Conservation (phyloP, 805 yeast genomes). For the Candida silvicultrix region DNA sequence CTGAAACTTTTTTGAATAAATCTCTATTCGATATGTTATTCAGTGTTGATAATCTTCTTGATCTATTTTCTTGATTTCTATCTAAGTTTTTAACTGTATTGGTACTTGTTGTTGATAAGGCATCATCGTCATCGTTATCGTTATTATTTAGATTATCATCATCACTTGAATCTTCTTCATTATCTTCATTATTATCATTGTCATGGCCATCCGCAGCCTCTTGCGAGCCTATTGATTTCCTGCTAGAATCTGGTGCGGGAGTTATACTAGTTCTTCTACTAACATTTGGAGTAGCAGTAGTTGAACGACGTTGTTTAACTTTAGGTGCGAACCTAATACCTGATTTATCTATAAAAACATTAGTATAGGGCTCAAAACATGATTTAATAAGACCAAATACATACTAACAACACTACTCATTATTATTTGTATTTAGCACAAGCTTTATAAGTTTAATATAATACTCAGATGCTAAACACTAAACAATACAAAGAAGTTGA, state of each 20-base stretch:
- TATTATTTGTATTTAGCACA: background rate
- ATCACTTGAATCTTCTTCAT: background rate
- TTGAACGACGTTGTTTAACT: constrained; percentile 34
- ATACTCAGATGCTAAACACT: too few relatives aligned
- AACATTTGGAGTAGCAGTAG: constrained; percentile 20
- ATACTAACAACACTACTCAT: constrained; percentile 42
- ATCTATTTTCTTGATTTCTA: constrained; percentile 15
- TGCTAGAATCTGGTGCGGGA: constrained; percentile 6
- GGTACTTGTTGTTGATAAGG: constrained; percentile 13
- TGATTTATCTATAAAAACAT: constrained; percentile 31
- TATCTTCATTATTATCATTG: background rate
- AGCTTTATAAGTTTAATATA: too few relatives aligned
- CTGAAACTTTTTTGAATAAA: constrained; percentile 24
- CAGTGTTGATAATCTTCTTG: constrained; percentile 35
- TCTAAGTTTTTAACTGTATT: constrained; percentile 2
- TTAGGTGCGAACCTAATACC: constrained; percentile 66
- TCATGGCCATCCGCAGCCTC: too few relatives aligned
- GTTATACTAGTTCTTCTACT: constrained; percentile 20
- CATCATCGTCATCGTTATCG: constrained; percentile 11
- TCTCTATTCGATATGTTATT: constrained; percentile 25
- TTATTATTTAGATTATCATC: constrained; percentile 1
- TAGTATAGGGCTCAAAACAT: background rate
- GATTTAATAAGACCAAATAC: constrained; percentile 1
- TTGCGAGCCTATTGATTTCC: constrained; percentile 2
- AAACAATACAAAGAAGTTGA: background rate